phyloP scores from a whole-genome alignment of 75 land plant species.

The Pseudotsuga menziesii region DNA sequence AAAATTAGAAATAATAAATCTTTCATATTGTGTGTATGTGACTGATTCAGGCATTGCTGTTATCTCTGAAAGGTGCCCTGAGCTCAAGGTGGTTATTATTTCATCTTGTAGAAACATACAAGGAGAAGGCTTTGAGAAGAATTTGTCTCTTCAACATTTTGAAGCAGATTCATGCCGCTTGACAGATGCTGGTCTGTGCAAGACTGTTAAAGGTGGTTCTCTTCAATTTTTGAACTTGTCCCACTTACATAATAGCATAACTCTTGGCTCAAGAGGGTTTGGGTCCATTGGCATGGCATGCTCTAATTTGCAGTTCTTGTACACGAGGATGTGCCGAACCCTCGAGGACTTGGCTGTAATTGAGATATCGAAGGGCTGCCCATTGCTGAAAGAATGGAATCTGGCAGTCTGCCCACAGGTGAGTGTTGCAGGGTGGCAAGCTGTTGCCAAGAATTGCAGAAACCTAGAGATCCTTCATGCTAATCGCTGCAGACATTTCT shows the following conservation, averaged over 20 bases:
- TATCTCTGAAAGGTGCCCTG: slow-evolving; percentile 21
- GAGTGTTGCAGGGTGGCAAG: slow-evolving; percentile 35
- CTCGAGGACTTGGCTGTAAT: slow-evolving; percentile 31
- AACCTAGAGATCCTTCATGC: slow-evolving; percentile 48
- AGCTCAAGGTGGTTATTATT: slow-evolving; percentile 21
- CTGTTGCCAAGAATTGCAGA: slow-evolving; percentile 33
- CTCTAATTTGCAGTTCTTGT: slow-evolving; percentile 21
- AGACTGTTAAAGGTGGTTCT: slow-evolving; percentile 34
- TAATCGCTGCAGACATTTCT: slow-evolving; percentile 48
- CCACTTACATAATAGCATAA: slow-evolving; percentile 9
- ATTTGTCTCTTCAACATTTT: slow-evolving; percentile 22
- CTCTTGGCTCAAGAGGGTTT: slow-evolving; percentile 16
- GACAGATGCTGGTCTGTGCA: slow-evolving; percentile 39
- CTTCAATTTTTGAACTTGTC: slow-evolving; percentile 44
- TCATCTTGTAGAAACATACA: slow-evolving; percentile 30
- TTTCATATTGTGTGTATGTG: slow-evolving; percentile 32
- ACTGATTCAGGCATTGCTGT: slow-evolving; percentile 41
- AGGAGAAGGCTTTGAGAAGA: slow-evolving; percentile 41
- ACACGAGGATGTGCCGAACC: slow-evolving; percentile 34
- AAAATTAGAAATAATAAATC: slow-evolving; percentile 31
- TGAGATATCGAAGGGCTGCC: slow-evolving; percentile 52
- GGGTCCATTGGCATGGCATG: slow-evolving; percentile 27
- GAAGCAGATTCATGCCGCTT: slow-evolving; percentile 51
- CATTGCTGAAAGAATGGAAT: slow-evolving; percentile 53
- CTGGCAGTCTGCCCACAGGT: slow-evolving; percentile 49